Evolutionary conservation across 73 alveolate genomes (phyloP).

Genomic region (Urostyla sp.): DNA sequence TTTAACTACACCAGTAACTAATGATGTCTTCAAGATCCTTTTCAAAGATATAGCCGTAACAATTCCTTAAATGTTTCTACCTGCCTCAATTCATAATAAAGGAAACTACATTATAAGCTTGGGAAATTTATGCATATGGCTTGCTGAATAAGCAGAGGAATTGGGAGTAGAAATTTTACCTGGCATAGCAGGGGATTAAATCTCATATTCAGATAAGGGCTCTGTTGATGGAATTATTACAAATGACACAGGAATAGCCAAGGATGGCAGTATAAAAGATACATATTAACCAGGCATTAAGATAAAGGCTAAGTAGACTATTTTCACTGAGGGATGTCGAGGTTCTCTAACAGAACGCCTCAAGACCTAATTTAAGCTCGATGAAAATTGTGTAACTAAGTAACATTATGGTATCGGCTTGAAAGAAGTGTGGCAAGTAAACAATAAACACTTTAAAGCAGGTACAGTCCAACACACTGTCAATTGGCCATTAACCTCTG

Average conservation of each 20-base stretch:
- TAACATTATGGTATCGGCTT: conserved; percentile 92
- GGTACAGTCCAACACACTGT: conserved; percentile 95
- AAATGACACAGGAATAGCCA: conserved; percentile 89
- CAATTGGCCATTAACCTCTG: conserved; percentile 91
- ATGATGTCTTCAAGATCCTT: conserved; percentile 84
- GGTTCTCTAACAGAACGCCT: conserved; percentile 89
- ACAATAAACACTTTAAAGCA: conserved; percentile 63
- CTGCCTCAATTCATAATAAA: conserved; percentile 74
- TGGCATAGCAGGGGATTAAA: conserved; percentile 86
- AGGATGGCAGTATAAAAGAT: conserved; percentile 81
- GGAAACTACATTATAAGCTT: conserved; percentile 93
- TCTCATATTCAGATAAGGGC: conserved; percentile 72
- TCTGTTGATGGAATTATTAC: conserved; percentile 88
- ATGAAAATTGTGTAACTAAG: conserved; percentile 32
- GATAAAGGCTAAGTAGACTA: conserved; percentile 89
- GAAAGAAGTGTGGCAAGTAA: conserved; percentile 93
- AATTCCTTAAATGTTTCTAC: conserved; percentile 79
- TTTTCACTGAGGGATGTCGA: conserved; percentile 95
- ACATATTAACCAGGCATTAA: conserved; percentile 71
- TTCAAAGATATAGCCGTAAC: conserved; percentile 60
- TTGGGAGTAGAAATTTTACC: conserved; percentile 94
- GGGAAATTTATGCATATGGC: conserved; percentile 93
- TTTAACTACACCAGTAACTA: conserved; percentile 86
- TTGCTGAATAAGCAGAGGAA: conserved; percentile 92
- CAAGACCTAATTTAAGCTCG: conserved; percentile 68